These are phyloP conservation scores for Ceratobasidium papillatum DNA, from an alignment of 1,284 basidiomycete genomes.

Conservation along the genomic window DNA sequence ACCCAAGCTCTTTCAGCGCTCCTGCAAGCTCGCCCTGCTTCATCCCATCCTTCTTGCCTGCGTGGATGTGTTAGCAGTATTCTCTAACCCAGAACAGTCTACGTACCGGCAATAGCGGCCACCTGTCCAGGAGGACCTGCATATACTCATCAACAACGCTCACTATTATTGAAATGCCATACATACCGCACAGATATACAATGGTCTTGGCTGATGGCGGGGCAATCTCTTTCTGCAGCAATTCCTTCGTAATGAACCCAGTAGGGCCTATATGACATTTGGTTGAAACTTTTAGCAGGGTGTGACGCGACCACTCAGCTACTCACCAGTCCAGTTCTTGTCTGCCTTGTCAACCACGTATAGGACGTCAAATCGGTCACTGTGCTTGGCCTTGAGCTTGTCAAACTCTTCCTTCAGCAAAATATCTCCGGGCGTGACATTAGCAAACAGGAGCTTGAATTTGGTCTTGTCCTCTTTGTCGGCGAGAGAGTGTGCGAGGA, in stretches of 20 bases:
- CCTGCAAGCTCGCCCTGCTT: constrained; percentile 89
- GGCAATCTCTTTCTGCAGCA: constrained; percentile 78
- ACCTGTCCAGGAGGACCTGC: constrained; percentile 88
- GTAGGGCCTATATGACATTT: constrained; percentile 58
- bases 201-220: constrained; percentile 83
- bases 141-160: background rate
- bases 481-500: constrained; percentile 75
- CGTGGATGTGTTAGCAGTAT: background rate
- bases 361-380: constrained; percentile 77
- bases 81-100: background rate
- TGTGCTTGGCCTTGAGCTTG: constrained; percentile 71
- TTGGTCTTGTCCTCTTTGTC: constrained; percentile 90
- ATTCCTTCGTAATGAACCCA: constrained; percentile 76
- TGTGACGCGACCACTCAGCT: too few relatives aligned
- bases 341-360: constrained; percentile 87
- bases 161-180: background rate
- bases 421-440: constrained; percentile 91
- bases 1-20: constrained; percentile 86
- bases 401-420: constrained; percentile 87
- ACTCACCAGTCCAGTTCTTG: constrained; percentile 72
- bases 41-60: constrained; percentile 72
- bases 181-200: constrained; percentile 85
- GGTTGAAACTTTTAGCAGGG: background rate
- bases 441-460: constrained; percentile 91
- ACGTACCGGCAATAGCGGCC: constrained; percentile 69